Evolutionary conservation across 2,329 filamentous ascomycete species (phyloP).

Genomic region (Ilyonectria sp.): DNA sequence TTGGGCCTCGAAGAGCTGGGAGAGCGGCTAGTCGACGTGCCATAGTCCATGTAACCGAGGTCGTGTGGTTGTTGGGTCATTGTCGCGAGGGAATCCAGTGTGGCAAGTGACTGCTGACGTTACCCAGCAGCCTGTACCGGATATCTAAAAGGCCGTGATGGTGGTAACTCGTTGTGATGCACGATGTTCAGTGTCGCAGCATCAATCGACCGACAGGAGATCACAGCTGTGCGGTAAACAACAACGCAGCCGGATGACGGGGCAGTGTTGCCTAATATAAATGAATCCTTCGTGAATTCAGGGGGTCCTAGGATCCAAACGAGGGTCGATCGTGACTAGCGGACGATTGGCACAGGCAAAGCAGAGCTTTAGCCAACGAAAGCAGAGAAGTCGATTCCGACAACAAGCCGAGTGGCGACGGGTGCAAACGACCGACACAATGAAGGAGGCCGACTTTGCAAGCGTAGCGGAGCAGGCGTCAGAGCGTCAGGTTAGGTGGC

Average conservation of each 20-base stretch:
- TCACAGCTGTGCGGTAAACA: conserved; percentile 38
- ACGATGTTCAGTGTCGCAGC: conserved; percentile 37
- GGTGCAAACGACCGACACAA: conserved; percentile 40
- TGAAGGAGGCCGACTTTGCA: conserved; percentile 42
- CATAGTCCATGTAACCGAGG: conserved; percentile 80
- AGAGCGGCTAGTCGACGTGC: conserved; percentile 70
- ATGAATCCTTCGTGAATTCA: conserved; percentile 12
- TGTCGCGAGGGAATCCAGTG: conserved; percentile 42
- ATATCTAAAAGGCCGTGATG: conserved; percentile 19
- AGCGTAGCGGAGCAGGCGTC: conserved; percentile 41
- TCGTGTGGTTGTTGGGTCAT: conserved; percentile 70
- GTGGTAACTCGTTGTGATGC: conserved; percentile 28
- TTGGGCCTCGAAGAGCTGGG: conserved; percentile 79
- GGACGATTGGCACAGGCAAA: conserved; percentile 13
- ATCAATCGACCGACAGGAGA: conserved; percentile 41
- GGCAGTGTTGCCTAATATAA: conserved; percentile 30
- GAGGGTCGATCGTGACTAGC: conserved; percentile 29
- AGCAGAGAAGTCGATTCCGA: conserved; percentile 22
- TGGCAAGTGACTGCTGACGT: conserved; percentile 43
- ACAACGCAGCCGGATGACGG: conserved; percentile 23
- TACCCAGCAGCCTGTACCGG: conserved; percentile 39
- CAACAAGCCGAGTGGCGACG: conserved; percentile 29
- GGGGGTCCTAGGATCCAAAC: conserved; percentile 17
- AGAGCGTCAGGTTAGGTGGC: conserved; percentile 34
- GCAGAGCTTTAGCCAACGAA: conserved; percentile 36